A percentile compares a stretch with the other conserved stretches of the same genome.
These are phyloP conservation scores for Candida koratica DNA, from an alignment of 805 yeast species.

Conservation along the genomic window DNA sequence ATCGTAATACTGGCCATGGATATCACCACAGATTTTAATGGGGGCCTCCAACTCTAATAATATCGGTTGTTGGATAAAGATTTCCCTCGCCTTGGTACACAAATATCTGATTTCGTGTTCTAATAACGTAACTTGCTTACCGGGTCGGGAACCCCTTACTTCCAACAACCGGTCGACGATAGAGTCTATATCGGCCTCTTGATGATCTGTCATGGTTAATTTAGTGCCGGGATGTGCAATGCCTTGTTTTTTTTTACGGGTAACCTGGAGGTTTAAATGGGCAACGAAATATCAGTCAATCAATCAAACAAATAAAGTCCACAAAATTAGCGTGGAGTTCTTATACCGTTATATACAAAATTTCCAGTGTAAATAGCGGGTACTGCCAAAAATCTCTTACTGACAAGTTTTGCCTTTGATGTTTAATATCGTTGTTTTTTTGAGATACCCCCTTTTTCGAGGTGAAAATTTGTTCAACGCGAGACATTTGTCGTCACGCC, in stretches of 20 bases:
- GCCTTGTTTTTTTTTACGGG: neutral
- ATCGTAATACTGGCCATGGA: slow-evolving; percentile 97
- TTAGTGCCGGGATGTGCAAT: neutral
- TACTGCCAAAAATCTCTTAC: slow-evolving; percentile 1
- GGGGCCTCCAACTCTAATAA: slow-evolving; percentile 95
- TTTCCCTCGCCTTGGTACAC: slow-evolving; percentile 97
- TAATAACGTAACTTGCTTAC: slow-evolving; percentile 89
- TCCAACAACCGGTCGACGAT: slow-evolving; percentile 94
- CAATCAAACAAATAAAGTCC: neutral
- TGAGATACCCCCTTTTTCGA: slow-evolving; percentile 8
- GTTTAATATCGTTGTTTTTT: slow-evolving; percentile 7
- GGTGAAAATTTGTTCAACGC: slow-evolving; percentile 7
- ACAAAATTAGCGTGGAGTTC: neutral
- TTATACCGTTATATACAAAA: slow-evolving; percentile 3
- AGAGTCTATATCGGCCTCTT: slow-evolving; percentile 93
- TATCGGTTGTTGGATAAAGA: slow-evolving; percentile 96
- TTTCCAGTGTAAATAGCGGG: slow-evolving; percentile 3
- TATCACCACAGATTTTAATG: slow-evolving; percentile 95
- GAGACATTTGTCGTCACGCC: slow-evolving; percentile 8
- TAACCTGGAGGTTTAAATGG: neutral
- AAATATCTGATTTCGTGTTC: slow-evolving; percentile 93
- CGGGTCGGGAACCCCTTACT: slow-evolving; percentile 98
- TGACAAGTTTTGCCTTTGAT: slow-evolving; percentile 1
- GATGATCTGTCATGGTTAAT: slow-evolving; percentile 31
- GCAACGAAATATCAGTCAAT: slow-evolving; percentile 3